Base-by-base conservation (phyloP, 352 stramenopile genomes). In the Elongisporangium senticosum region DNA sequence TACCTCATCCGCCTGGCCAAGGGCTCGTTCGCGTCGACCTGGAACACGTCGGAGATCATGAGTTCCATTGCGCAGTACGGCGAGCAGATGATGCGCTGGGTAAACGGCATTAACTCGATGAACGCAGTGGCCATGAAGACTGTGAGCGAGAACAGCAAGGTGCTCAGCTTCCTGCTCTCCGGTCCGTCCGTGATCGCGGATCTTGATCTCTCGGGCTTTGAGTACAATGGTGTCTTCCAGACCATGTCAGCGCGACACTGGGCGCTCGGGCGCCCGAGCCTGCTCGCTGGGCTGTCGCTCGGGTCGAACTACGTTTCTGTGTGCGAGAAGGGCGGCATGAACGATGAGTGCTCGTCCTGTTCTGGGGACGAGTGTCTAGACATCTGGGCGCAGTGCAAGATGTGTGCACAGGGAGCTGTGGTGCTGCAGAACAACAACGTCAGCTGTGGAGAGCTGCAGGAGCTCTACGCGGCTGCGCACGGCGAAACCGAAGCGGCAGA, bases 41-140 rank as follows among this genome's bases (percentile, higher is more conserved):
- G 58, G n/a, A 79, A 71, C 24, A 62, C 47, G 24, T 69, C 58
- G 8, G 53, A 63, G 8, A 63, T 65, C 43, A 53, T 60, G 0
- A 58, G 58, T 15, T 67, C 79, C 37, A 65, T 90, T 50, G 48
- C 64, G 2, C 55, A 70, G 53, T 79, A 77, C 61, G 72, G 71
- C 4, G 52, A 63, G 59, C 75, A 84, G 63, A 84, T 90, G 64
- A 89, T 90, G 81, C 71, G 72, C 40, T 90, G 63, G 77, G 51
- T 76, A 21, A 80, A 80, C 48, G 74, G 71, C 0, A 64, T 80
- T 60, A 83, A 83, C 60, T 83, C 74, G 53, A 68, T 79, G 55
- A 51, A 83, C n/a, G 54, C 74, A 0, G 56, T 53, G 17, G 74
- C 74, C 19, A 73, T 74, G 71, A 75, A 72, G 58, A 63, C 54